Evolutionary conservation across 177 flowering plant genomes (phyloP).

Genomic region (Vitis hybrid): DNA sequence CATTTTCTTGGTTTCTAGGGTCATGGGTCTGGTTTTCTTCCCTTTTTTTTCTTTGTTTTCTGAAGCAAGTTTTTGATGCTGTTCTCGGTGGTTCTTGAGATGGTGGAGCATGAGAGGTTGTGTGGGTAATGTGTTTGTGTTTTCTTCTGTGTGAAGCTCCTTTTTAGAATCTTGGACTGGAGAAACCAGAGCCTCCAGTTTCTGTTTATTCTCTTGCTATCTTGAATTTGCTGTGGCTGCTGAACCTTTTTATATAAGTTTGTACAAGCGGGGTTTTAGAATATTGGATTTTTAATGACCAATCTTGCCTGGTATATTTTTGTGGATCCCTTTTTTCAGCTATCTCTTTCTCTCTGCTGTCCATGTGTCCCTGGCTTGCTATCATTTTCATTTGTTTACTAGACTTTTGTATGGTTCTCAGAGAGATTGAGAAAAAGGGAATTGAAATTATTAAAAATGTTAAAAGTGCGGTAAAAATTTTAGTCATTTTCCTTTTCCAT

Average conservation of each 20-base stretch:
- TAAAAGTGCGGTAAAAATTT: no score
- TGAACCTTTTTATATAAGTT: not conserved
- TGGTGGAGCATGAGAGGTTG: not conserved
- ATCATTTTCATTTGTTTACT: not conserved
- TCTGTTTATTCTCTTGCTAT: not conserved
- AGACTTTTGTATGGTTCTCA: no score
- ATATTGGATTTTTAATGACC: not conserved
- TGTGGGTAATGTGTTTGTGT: constrained; percentile 5
- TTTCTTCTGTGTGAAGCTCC: constrained; percentile 5
- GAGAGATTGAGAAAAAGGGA: no score
- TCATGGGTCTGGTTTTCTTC: no score
- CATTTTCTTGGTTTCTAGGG: no score
- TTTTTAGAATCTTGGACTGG: not conserved
- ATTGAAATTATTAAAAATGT: no score
- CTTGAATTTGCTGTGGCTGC: no score
- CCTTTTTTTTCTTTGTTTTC: no score
- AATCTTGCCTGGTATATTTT: constrained; percentile 10
- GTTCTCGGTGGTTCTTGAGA: no score
- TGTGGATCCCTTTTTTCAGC: constrained; percentile 25
- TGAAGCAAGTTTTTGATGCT: no score
- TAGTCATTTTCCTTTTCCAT: no score
- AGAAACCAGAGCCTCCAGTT: not conserved
- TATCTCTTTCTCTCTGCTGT: constrained; percentile 5
- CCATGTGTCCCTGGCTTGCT: constrained; percentile 8
- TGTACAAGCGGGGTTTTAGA: not conserved